These are phyloP conservation scores for Eremochloa ophiuroides DNA, from an alignment of 176 grass and related monocot species.

Conservation along the genomic window DNA sequence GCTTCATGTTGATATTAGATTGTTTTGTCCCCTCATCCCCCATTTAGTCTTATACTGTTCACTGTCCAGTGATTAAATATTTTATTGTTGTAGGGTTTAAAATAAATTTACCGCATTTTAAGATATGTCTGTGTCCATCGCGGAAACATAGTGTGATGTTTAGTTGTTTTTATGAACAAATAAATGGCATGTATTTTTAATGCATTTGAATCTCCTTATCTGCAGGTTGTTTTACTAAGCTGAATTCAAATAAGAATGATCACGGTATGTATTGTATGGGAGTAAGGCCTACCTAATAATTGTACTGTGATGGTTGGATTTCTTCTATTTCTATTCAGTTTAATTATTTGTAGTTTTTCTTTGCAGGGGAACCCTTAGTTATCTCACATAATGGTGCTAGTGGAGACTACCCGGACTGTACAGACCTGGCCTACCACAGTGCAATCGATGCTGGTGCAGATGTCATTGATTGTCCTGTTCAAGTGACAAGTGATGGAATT, in stretches of 20 bases:
- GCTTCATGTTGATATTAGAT: not conserved
- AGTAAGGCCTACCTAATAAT: slow-evolving; percentile 9
- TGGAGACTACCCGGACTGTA: slow-evolving; percentile 78
- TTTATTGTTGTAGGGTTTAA: not conserved
- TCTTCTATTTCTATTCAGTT: not conserved
- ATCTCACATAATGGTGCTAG: slow-evolving; percentile 89
- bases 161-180: not conserved
- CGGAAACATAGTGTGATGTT: not conserved
- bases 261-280: slow-evolving; percentile 59
- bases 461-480: slow-evolving; percentile 81
- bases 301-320: not conserved
- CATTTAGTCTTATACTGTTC: not conserved
- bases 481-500: slow-evolving; percentile 61
- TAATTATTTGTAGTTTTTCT: slow-evolving; percentile 9
- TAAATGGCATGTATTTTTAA: not conserved
- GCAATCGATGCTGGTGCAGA: slow-evolving; percentile 71
- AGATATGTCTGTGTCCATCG: not conserved
- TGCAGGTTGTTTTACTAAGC: slow-evolving; percentile 77
- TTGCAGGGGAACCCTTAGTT: slow-evolving; percentile 54
- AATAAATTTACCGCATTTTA: not conserved
- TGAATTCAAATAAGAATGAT: slow-evolving; percentile 43
- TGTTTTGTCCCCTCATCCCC: not conserved
- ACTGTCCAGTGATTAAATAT: not conserved
- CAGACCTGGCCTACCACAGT: slow-evolving; percentile 60
- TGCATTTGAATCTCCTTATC: slow-evolving; percentile 27